Evolutionary conservation across 148 eudicot genomes (phyloP).

Genomic region (Cornus florida): DNA sequence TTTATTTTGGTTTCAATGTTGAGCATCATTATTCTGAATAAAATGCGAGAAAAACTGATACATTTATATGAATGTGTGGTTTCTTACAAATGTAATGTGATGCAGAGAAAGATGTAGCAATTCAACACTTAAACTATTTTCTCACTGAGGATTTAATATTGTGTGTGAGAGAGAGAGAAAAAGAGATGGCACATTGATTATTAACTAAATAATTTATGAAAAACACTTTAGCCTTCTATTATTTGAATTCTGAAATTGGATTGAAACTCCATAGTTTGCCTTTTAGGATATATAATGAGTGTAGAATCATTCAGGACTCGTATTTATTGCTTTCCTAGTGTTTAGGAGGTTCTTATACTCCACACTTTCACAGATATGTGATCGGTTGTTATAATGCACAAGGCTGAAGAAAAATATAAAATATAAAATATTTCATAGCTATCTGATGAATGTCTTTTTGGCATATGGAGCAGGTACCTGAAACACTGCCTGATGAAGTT

Average conservation of each 20-base stretch:
- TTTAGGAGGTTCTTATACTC: no score
- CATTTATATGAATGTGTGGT: not conserved
- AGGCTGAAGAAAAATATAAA: no score
- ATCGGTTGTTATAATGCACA: no score
- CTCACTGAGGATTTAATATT: no score
- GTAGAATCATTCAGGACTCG: not conserved
- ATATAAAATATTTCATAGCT: not conserved
- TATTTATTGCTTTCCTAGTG: no score
- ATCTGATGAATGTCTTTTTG: not conserved
- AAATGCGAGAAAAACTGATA: not conserved
- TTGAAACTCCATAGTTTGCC: no score
- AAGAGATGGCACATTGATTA: not conserved
- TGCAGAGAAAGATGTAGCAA: no score
- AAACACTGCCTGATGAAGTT: conserved; percentile 55
- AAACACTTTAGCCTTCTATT: not conserved
- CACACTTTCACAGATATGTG: no score
- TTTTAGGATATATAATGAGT: not conserved
- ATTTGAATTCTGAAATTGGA: no score
- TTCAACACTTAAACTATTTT: no score
- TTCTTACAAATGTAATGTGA: not conserved
- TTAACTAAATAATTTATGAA: not conserved
- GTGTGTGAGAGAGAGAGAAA: not conserved
- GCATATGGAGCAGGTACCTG: conserved; percentile 50
- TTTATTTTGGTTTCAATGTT: not conserved
- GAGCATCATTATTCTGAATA: not conserved